Evolutionary conservation across 2,329 filamentous ascomycete genomes (phyloP), one percentile per base, ranked within the genome.

Genomic region (Hymenoscyphus fraxineus): DNA sequence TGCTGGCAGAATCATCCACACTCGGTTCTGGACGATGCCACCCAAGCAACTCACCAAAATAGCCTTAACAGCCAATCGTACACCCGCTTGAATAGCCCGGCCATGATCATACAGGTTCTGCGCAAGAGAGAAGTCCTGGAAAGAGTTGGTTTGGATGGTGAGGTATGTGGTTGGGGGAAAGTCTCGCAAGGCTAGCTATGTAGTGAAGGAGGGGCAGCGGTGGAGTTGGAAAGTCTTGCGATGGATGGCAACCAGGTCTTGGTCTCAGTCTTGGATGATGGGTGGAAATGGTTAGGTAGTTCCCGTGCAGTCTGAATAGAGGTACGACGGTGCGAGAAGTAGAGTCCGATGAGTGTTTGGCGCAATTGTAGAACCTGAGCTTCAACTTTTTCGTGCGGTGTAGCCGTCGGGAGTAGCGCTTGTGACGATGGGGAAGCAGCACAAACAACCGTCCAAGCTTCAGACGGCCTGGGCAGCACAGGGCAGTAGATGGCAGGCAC

Each of bases 41-140:
- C 22, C 15, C 58, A 54, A 57, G 41, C n/a, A 62, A 84, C 86
- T 82, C 75, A 98, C 94, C 95, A 99, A 81, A 99, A 98, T 75
- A 95, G 91, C 83, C 94, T 89, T 81, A 99, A 82, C 78, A 98
- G 84, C 94, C 94, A 98, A 86, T 98, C 95, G 83, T 98, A 98
- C 78, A 99, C 89, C 80, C 88, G 90, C 76, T 90, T 91, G 80
- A 99, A 96, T 77, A 99, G 82, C 73, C 92, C 91, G 74, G 92
- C 91, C 93, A 98, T 98, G 79, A 70, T 82, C 77, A 68, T 70
- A 71, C 64, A 60, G 67, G 71, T 51, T 58, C 62, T 65, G 64
- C 57, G 38, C 57, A 51, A 56, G 38, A 60, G n/a, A 58, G 47
- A 40, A 44, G 47, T 58, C 44, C 59, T 16, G 35, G 44, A 31